These are phyloP conservation scores for Heracleum sosnowskyi DNA, from an alignment of 129 eudicot species.

Conservation along the genomic window DNA sequence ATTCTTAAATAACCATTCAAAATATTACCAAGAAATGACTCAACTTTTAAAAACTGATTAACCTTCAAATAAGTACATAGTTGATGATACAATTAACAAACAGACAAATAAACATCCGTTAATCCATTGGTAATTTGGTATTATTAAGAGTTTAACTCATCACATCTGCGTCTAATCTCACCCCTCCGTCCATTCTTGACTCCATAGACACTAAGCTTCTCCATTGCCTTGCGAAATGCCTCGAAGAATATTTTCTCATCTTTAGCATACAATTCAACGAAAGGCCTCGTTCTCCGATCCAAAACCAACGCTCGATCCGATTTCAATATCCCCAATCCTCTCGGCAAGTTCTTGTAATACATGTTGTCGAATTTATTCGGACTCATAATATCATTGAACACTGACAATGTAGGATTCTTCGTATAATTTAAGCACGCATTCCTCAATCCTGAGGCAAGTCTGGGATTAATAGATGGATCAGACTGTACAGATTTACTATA, in stretches of 20 bases:
- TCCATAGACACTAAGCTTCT: constrained; percentile 56
- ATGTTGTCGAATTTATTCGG: constrained; percentile 63
- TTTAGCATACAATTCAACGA: constrained; percentile 31
- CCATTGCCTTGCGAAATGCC: constrained; percentile 62
- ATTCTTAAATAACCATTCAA: neutral
- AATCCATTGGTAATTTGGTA: neutral
- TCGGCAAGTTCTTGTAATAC: constrained; percentile 54
- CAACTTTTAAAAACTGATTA: no score
- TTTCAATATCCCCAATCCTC: constrained; percentile 56
- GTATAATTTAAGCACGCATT: constrained; percentile 49
- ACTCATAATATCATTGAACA: constrained; percentile 71
- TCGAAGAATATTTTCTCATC: constrained; percentile 45
- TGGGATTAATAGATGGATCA: constrained; percentile 50
- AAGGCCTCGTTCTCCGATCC: constrained; percentile 47
- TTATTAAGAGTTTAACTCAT: constrained; percentile 37
- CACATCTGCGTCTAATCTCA: constrained; percentile 80
- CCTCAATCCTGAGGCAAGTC: constrained; percentile 43
- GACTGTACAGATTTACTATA: constrained; percentile 28
- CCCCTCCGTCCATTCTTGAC: constrained; percentile 61
- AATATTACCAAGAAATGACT: no score
- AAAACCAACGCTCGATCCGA: constrained; percentile 46
- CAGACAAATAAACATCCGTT: neutral
- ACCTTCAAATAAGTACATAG: neutral
- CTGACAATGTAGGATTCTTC: constrained; percentile 48
- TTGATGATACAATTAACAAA: neutral